Base-by-base conservation (phyloP, 2,329 filamentous ascomycete species). In the Simplicillium aogashimaense region DNA sequence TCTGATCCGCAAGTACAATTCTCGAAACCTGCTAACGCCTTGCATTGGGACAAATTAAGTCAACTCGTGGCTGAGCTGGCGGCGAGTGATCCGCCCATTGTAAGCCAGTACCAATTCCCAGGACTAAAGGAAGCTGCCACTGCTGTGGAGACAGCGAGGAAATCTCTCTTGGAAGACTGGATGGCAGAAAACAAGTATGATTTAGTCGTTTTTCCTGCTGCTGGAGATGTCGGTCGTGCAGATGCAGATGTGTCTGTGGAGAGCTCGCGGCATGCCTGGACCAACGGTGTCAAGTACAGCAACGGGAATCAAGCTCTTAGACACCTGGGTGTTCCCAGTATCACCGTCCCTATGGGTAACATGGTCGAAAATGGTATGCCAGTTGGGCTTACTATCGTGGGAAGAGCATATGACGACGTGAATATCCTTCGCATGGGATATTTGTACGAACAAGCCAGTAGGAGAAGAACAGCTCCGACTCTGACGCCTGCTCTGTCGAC, bases 261-360 rank as follows among this genome's bases (percentile, higher is more conserved):
- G 15, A 43, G 39, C 25, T 42, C 45, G 9, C 39, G 37, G 13
- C 40, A 45, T 38, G 45, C 45, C n/a, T 46, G 46, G 45, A 39
- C 40, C 5, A 48, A 74, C 40, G 71, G 72, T 0, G 64, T 75
- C 7, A 65, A 63, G 39, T 76, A 74, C 44, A 67, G 63, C 3
- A 71, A 75, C 43, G 70, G 71, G 1, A 74, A 74, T 46, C 57
- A 69, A 3, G 67, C 65, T 0, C 55, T 77, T 11, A 56, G 71
- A n/a, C 71, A 76, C 43, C 55, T 75, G 7, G 72, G 72, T 9
- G 62, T 76, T 2, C 73, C 72, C 1, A 72, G 67, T 0, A 59
- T 76, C 8, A 69, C 62, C 2, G 67, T 74, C 3, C 64, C 70
- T 0, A 75, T 75, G 70, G 71, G 71, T 0, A 36, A 64, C 2